Evolutionary conservation across 2,329 filamentous ascomycete species (phyloP).

Genomic region (Lasiodiplodia hormozganensis): DNA sequence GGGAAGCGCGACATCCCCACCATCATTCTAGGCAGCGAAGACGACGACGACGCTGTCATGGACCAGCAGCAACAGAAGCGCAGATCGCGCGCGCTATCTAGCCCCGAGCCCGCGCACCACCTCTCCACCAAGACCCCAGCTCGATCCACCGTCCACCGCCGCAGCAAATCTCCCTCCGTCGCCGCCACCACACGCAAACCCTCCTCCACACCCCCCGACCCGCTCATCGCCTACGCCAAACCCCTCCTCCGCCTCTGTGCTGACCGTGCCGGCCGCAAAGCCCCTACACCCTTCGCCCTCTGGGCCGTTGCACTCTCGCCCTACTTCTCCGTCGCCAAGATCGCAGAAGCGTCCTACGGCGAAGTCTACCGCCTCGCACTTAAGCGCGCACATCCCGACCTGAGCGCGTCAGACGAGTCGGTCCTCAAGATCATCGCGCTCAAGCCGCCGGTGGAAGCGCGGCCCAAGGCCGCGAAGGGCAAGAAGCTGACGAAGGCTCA

Average conservation of each 20-base stretch:
- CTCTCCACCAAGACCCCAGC: not conserved
- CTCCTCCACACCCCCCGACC: not conserved
- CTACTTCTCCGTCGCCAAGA: constrained; percentile 62
- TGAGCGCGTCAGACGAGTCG: constrained; percentile 48
- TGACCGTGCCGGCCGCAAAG: constrained; percentile 32
- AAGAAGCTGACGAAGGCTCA: constrained; percentile 34
- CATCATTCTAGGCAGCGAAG: not conserved
- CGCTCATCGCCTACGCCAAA: constrained; percentile 32
- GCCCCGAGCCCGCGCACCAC: not conserved
- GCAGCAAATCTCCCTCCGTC: not conserved
- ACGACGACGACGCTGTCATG: not conserved
- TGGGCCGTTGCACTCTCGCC: constrained; percentile 51
- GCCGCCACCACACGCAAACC: not conserved
- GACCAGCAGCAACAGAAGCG: not conserved
- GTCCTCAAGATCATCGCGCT: constrained; percentile 57
- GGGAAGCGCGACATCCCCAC: constrained; percentile 2
- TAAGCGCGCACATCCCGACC: constrained; percentile 34
- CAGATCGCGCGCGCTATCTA: not conserved
- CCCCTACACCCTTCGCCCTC: constrained; percentile 43
- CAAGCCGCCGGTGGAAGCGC: constrained; percentile 35
- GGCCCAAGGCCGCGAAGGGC: not conserved
- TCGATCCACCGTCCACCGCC: not conserved
- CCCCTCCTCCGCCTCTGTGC: constrained; percentile 42
- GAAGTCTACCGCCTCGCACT: constrained; percentile 67
- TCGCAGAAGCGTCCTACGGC: constrained; percentile 71